These are phyloP conservation scores for Carex arenaria DNA, from an alignment of 202 grass and related monocot species.

Conservation along the genomic window DNA sequence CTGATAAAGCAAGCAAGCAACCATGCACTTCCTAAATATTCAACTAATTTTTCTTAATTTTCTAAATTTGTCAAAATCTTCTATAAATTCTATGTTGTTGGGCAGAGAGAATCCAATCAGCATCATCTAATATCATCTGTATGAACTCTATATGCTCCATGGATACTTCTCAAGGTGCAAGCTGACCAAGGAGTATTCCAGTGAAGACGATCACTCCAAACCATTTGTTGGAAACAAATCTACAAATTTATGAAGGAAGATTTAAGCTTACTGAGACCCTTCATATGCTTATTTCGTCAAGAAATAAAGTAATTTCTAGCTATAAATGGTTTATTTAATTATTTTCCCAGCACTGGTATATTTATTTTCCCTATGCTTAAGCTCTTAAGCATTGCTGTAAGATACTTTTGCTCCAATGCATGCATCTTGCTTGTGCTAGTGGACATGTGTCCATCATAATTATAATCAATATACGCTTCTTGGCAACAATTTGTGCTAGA, in stretches of 20 bases:
- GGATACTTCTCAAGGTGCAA: conserved; percentile 18
- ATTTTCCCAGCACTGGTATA: neutral
- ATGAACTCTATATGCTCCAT: too few relatives aligned
- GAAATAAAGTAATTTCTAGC: neutral
- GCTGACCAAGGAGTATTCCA: conserved; percentile 37
- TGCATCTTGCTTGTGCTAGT: neutral
- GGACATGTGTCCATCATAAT: neutral
- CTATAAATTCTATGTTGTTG: too few relatives aligned
- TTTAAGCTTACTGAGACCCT: neutral
- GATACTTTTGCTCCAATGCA: neutral
- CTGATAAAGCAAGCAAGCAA: neutral
- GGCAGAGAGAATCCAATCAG: too few relatives aligned
- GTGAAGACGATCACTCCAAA: conserved; percentile 33
- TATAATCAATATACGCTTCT: neutral
- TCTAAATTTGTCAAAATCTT: too few relatives aligned
- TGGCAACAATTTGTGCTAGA: neutral
- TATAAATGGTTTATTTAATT: neutral
- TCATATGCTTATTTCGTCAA: neutral
- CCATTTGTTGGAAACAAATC: conserved; percentile 49
- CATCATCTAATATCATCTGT: too few relatives aligned
- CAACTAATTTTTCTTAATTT: too few relatives aligned
- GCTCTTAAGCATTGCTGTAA: neutral
- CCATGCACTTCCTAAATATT: too few relatives aligned
- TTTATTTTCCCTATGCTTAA: neutral
- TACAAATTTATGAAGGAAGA: conserved; percentile 1